phyloP scores from a whole-genome alignment of 148 eudicot species.

The Simmondsia chinensis region DNA sequence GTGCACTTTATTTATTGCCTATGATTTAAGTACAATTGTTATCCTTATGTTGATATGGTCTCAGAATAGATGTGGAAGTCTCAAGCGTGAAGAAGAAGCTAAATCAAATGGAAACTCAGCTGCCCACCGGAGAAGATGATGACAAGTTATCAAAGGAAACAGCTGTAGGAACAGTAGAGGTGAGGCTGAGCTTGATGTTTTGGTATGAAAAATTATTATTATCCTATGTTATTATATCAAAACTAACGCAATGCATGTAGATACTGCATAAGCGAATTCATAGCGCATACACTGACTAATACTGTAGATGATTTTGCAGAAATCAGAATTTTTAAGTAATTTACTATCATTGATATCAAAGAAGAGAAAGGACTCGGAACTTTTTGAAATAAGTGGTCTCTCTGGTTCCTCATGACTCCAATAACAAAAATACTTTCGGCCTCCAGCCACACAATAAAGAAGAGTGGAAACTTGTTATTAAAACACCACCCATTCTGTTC shows the following conservation, averaged over 20 bases:
- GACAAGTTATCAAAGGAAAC: slow-evolving; percentile 16
- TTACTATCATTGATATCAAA: too few species aligned
- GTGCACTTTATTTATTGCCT: background rate
- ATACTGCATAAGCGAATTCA: background rate
- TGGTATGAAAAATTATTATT: background rate
- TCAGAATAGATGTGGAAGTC: slow-evolving; percentile 75
- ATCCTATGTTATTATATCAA: background rate
- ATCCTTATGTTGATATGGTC: slow-evolving; percentile 17
- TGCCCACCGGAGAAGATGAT: slow-evolving; percentile 13
- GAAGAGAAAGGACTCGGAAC: too few species aligned
- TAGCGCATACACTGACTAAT: too few species aligned
- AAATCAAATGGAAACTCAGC: slow-evolving; percentile 16
- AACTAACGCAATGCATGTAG: background rate
- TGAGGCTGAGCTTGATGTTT: slow-evolving; percentile 3
- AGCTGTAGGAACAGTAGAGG: slow-evolving; percentile 31
- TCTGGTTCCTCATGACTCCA: too few species aligned
- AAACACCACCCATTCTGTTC: too few species aligned
- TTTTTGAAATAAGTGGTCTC: too few species aligned
- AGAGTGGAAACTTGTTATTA: too few species aligned
- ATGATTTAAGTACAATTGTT: background rate
- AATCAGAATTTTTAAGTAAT: too few species aligned
- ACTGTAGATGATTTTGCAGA: too few species aligned
- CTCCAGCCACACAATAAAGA: too few species aligned
- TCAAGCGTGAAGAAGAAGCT: slow-evolving; percentile 30
- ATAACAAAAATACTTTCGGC: too few species aligned